Evolutionary conservation across 2,329 filamentous ascomycete genomes (phyloP).

Genomic region (Talaromyces sp.): DNA sequence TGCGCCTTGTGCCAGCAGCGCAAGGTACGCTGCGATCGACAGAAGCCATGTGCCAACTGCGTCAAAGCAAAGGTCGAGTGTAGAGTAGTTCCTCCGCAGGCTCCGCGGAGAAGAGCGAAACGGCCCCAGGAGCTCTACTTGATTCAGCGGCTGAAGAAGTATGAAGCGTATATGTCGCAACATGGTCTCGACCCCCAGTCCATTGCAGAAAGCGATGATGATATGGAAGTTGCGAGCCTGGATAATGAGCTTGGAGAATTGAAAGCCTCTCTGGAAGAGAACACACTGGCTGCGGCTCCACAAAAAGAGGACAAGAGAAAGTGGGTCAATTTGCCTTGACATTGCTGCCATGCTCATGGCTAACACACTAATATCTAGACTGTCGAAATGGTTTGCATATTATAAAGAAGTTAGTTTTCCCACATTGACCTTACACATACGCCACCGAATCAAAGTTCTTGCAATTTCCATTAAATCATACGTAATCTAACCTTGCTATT

Average conservation of each 20-base stretch:
- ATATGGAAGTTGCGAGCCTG: not conserved
- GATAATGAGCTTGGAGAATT: not conserved
- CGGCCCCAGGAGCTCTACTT: slow-evolving; percentile 64
- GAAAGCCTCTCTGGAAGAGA: not conserved
- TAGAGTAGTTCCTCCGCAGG: slow-evolving; percentile 35
- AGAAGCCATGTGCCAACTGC: slow-evolving; percentile 65
- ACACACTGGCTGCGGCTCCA: not conserved
- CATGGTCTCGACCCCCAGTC: slow-evolving; percentile 63
- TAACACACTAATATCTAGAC: slow-evolving; percentile 3
- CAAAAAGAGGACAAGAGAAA: not conserved
- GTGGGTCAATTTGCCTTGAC: not conserved
- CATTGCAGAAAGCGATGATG: slow-evolving; percentile 33
- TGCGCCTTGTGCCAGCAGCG: slow-evolving; percentile 71
- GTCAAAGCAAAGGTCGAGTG: slow-evolving; percentile 58
- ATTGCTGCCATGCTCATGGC: not conserved
- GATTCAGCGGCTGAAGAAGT: slow-evolving; percentile 60
- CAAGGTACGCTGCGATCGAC: slow-evolving; percentile 68
- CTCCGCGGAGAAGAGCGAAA: slow-evolving; percentile 50
- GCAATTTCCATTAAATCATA: not conserved
- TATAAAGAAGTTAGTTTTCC: slow-evolving; percentile 14
- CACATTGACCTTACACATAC: not conserved
- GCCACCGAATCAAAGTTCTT: not conserved
- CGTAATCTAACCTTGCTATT: not conserved
- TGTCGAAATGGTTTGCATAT: slow-evolving; percentile 15
- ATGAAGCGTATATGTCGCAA: slow-evolving; percentile 60